These are phyloP conservation scores for Dioscorea zingiberensis DNA, from an alignment of 106 monocot species.

Conservation along the genomic window DNA sequence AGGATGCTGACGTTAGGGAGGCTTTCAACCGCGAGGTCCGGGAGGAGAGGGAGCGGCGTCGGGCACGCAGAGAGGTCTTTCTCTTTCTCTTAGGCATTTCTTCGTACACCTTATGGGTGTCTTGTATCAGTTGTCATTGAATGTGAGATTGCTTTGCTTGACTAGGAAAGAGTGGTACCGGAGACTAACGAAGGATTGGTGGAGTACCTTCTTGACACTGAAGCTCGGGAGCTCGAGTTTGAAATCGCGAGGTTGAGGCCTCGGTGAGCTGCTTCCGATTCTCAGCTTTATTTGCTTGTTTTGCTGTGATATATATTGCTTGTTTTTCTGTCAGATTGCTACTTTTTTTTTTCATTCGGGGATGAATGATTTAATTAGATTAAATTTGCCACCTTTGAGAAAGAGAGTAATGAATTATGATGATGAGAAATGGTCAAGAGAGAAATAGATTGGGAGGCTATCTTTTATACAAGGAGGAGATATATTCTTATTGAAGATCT, in stretches of 20 bases:
- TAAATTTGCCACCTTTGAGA: too few species aligned
- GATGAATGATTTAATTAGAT: too few species aligned
- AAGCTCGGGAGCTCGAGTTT: slow-evolving; percentile 81
- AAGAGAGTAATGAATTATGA: too few species aligned
- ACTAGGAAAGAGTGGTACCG: slow-evolving; percentile 60
- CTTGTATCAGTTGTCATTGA: neutral
- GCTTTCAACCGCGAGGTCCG: slow-evolving; percentile 54
- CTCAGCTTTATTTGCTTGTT: neutral
- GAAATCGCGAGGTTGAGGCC: slow-evolving; percentile 74
- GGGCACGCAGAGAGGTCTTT: slow-evolving; percentile 38
- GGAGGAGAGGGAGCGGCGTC: slow-evolving; percentile 71
- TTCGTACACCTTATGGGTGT: neutral
- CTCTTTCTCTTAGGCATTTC: slow-evolving; percentile 1
- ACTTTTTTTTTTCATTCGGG: too few species aligned
- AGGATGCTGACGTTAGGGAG: slow-evolving; percentile 65
- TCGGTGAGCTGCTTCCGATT: slow-evolving; percentile 23
- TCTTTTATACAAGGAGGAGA: too few species aligned
- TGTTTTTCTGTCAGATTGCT: too few species aligned
- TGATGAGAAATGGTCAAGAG: too few species aligned
- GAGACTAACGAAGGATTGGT: slow-evolving; percentile 62
- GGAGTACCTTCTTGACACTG: slow-evolving; percentile 88
- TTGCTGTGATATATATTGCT: neutral
- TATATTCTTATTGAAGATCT: too few species aligned
- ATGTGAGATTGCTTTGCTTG: neutral
- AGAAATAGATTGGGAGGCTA: too few species aligned